Evolutionary conservation across 768 basidiomycete species (phyloP), one percentile per base, ranked within the genome.

Genomic region (Sporobolomyces pararoseus): DNA sequence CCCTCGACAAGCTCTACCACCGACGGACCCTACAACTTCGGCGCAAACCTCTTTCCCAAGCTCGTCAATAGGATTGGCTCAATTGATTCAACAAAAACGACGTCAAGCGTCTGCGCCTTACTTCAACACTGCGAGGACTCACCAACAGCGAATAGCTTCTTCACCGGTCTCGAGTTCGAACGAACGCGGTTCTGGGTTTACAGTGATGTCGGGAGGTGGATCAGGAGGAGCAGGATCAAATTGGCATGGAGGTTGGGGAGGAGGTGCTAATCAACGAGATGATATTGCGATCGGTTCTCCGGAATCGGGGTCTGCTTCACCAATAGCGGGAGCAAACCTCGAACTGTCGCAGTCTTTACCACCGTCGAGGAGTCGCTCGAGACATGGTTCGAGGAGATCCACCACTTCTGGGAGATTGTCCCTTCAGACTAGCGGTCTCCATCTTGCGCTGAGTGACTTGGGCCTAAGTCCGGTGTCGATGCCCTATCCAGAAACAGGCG

Each of bases 41-140:
- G 58, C 69, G 14, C 59, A 55, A 12, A 25, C 58, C 10, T 60
- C 63, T 31, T 71, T 66, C 51, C 54, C 65, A 3, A 52, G 44
- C 19, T 52, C 66, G 6, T 60, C 63, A 50, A 52, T 63, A 27
- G 62, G 65, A 6, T 62, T 76, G 63, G 69, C 66, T 3, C 67
- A 74, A 49, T 60, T 76, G 51, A 65, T 73, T 55, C 63, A 75
- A 50, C 66, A 73, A 37, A 71, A 73, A 21, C 68, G 75, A 0
- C 64, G 75, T 0, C 72, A 75, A 50, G 68, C 71, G 10, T 70
- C 65, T 35, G 73, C 72, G 31, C 75, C 75, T 17, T 67, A 73
- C 60, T 57, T 71, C 31, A 44, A 72, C 39, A 46, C 65, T 37
- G 72, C 69, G 14, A 37, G 66, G 23, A 21, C 58, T 55, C 10